Evolutionary conservation across 2,329 filamentous ascomycete genomes (phyloP), one percentile per base, ranked within the genome.

Genomic region (Ilyonectria robusta): DNA sequence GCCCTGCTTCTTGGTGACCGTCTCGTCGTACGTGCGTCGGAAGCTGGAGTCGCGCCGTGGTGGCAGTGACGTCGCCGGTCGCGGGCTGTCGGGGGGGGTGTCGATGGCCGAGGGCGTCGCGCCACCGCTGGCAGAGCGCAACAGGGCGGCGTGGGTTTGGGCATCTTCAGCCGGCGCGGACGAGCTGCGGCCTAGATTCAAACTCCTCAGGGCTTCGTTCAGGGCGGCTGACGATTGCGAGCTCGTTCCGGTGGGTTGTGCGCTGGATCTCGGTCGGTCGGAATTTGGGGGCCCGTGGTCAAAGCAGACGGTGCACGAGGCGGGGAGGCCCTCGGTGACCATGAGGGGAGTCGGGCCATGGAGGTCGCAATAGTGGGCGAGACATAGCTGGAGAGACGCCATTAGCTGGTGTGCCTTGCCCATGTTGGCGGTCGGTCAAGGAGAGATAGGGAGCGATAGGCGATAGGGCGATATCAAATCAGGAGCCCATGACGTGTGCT

Each of bases 281-380:
- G 64, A 59, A 48, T 64, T 46, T 19, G 53, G 59, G 62, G 73
- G 66, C 44, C 70, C 75, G 47, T 80, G 78, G 37, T 91, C 87
- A 75, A 84, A 87, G 76, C 90, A 92, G 72, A 85, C 83, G 64
- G 83, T 82, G 75, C 90, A 92, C 54, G 87, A 84, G 13, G 89
- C 87, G 2, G 89, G 88, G 15, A 91, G 80, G 55, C 89, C 89
- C 78, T 92, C 89, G 40, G 90, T 92, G 75, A 92, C 90, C 87
- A 92, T 91, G 65, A 92, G 80, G 56, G 90, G 90, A 53, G 90
- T 92, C 55, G 90, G 90, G 69, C 90, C 90, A 81, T 92, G 90
- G 69, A 88, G 84, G 78, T 92, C 90, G 84, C 90, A 92, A 77
- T 92, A 92, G 78, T 92, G 90, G 75, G 90, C 90, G 74, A 92